Evolutionary conservation across 2,329 filamentous ascomycete genomes (phyloP), one percentile per base, ranked within the genome.

Genomic region (Ascochyta koolunga): DNA sequence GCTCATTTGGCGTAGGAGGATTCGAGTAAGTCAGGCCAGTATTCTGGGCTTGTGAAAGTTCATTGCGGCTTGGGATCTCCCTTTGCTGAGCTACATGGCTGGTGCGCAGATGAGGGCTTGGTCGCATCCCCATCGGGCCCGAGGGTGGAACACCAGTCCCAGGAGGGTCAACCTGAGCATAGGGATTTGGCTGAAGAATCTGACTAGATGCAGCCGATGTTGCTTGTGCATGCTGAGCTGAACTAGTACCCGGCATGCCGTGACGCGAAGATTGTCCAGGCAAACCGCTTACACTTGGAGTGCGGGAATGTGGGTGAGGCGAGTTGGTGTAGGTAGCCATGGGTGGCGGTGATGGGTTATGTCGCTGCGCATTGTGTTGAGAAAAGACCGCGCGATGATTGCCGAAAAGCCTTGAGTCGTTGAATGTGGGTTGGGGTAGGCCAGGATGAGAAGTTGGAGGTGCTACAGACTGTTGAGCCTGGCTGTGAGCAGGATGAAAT

Each of bases 121-220:
- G 71, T 22, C 71, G 70, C 71, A 74, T 74, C 13, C 70, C 72
- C 54, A 68, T 65, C 24, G 71, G 65, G 11, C 64, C 72, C 21
- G 67, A 52, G n/a, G 66, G 51, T 43, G 70, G 68, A 18, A 61
- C 61, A 31, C 57, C 55, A 35, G 51, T 60, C 7, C 69, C 66
- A 27, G 69, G 62, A n/a, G 70, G 71, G 48, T 75, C 71, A 2
- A 75, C 69, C 46, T 72, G 70, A 15, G 68, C 67, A 50, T 74
- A 75, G 9, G 72, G 72, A 50, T 75, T 75, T 16, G 72, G 70
- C 38, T 74, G 70, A 19, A 75, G 51, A 8, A 73, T 70, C 48
- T 72, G 69, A 18, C 62, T 60, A 16, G 61, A 59, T 22, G 63
- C 56, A 15, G 59, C 58, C 19, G 64, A 42, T 32, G 61, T 31